Evolutionary conservation across 345 rosid genomes (phyloP).

Genomic region (Noccaea bulbosa): DNA sequence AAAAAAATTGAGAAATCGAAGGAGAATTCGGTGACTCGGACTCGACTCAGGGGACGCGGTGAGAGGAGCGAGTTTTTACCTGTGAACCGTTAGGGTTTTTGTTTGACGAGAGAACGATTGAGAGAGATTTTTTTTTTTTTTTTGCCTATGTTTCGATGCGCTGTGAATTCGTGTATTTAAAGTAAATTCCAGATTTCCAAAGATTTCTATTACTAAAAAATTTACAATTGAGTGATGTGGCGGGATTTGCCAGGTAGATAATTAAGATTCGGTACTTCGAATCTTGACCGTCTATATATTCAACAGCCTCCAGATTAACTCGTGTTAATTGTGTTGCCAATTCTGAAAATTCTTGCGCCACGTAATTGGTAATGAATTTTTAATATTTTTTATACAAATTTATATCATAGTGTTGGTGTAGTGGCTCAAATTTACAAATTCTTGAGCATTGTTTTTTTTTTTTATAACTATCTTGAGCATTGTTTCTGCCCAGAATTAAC

Average conservation of each 20-base stretch:
- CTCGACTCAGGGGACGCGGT: slow-evolving; percentile 34
- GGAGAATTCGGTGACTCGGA: slow-evolving; percentile 29
- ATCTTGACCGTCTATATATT: slow-evolving; percentile 21
- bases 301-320: slow-evolving; percentile 12
- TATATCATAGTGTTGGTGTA: no score
- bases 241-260: slow-evolving; percentile 14
- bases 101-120: slow-evolving; percentile 31
- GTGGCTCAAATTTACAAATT: no score
- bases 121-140: slow-evolving; percentile 1
- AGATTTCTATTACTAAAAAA: neutral
- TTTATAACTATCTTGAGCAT: no score
- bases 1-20: slow-evolving; percentile 20
- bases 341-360: slow-evolving; percentile 1
- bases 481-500: no score
- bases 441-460: no score
- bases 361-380: neutral
- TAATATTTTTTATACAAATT: no score
- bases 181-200: slow-evolving; percentile 2
- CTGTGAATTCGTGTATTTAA: slow-evolving; percentile 17
- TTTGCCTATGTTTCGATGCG: neutral
- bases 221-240: neutral
- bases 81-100: slow-evolving; percentile 46
- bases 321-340: neutral
- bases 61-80: neutral
- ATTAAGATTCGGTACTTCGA: slow-evolving; percentile 1